Conservation (phyloP, 164 flowering plant genomes). For the Liriodendron chinense region DNA sequence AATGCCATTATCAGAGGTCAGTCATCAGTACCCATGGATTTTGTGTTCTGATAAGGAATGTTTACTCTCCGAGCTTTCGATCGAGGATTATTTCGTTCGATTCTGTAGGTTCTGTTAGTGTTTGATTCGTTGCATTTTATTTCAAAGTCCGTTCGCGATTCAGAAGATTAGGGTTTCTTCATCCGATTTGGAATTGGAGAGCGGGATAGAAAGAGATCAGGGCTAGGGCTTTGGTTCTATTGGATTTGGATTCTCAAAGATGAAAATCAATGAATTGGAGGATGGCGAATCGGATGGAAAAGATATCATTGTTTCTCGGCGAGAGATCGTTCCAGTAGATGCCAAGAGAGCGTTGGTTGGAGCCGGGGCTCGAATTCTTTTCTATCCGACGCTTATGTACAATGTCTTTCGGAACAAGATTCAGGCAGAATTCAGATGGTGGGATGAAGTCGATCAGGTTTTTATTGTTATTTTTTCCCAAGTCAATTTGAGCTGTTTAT, state of each 20-base stretch:
- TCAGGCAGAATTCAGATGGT: constrained; percentile 82
- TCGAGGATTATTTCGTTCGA: neutral
- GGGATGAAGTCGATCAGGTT: constrained; percentile 91
- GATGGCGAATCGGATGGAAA: constrained; percentile 1
- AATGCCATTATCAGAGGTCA: neutral
- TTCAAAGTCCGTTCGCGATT: neutral
- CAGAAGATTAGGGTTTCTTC: neutral
- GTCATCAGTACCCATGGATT: neutral
- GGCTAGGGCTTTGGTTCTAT: neutral
- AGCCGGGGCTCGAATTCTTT: constrained; percentile 81
- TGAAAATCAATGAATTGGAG: constrained; percentile 5
- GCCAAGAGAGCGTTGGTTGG: constrained; percentile 73
- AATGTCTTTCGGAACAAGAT: constrained; percentile 73
- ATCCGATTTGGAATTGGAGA: neutral
- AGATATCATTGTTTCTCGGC: neutral
- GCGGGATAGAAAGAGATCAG: neutral
- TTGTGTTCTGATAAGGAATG: neutral
- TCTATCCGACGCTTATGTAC: constrained; percentile 86
- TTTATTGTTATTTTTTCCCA: constrained; percentile 3
- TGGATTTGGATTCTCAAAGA: neutral
- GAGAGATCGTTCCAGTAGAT: neutral
- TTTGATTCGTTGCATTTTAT: neutral
- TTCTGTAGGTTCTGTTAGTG: neutral
- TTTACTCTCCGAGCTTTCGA: neutral
- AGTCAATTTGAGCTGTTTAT: neutral